Base-by-base conservation (phyloP, 768 basidiomycete species). In the Cystofilobasidium capitatum region DNA sequence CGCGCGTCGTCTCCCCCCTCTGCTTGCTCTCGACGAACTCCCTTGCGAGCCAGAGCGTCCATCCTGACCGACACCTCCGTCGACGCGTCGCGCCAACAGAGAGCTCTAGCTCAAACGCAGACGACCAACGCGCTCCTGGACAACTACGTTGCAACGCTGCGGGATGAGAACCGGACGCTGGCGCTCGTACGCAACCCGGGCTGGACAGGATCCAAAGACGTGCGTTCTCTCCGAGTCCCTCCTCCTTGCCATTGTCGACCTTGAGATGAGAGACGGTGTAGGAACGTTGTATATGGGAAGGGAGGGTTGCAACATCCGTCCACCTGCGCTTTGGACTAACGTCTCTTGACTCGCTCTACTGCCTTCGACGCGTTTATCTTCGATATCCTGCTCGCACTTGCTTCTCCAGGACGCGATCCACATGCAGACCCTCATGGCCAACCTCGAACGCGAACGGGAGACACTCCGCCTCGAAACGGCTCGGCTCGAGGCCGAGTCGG, bases 371-470 rank as follows among this genome's bases (percentile, higher is more conserved):
- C 24, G 31, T 10, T 20, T 42, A 10, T n/a, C n/a, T n/a, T n/a
- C n/a, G n/a, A n/a, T n/a, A n/a, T n/a, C n/a, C n/a, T n/a, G n/a
- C n/a, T n/a, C n/a, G n/a, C n/a, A n/a, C 40, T 42, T 20, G 40
- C 40, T 26, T 29, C 31, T 26, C 12, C 29, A 55, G 51, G 51
- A 55, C 31, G 51, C 51, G 29, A 55, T 55, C 51, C 51, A 55
- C 51, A 55, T 55, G 51, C 51, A 55, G 29, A 33, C 51, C 16
- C 29, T 55, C 14, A 55, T 55, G 51, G 51, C 51, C 29, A 33
- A 26, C 17, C 29, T 55, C 51, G 51, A 29, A n/a, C 51, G 51
- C 29, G 51, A 55, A 31, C 51, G 29, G 5, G 51, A 55, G 29
- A 31, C 29, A 31, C 51, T 55, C 13, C 51, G 51, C 51, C 29